Conservation (phyloP, 495 filamentous ascomycete species). For the Penicillium riverlandense region DNA sequence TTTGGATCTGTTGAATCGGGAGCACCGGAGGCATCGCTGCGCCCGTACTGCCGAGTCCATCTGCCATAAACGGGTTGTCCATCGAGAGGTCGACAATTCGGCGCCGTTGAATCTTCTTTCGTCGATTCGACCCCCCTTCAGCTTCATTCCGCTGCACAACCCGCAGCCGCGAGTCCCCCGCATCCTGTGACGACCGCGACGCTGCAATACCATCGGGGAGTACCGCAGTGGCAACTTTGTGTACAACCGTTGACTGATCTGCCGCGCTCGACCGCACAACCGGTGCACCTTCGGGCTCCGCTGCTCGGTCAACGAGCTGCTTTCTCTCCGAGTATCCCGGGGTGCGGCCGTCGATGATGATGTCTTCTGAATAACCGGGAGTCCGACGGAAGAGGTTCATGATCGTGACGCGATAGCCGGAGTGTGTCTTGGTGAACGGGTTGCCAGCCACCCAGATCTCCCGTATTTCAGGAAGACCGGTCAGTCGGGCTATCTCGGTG, state of each 20-base stretch:
- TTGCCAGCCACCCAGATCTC: constrained; percentile 90
- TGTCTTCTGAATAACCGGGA: constrained; percentile 83
- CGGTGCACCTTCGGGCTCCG: constrained; percentile 64
- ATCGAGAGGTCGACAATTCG: constrained; percentile 78
- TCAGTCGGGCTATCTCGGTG: constrained; percentile 81
- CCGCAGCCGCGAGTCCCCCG: constrained; percentile 45
- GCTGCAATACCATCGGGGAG: constrained; percentile 4
- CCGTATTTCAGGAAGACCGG: constrained; percentile 79
- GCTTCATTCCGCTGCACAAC: constrained; percentile 19
- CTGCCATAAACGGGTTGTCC: constrained; percentile 40
- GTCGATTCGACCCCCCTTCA: constrained; percentile 32
- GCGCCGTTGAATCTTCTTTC: constrained; percentile 53
- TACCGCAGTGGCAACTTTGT: constrained; percentile 35
- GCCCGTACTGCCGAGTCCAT: constrained; percentile 26
- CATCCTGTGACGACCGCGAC: constrained; percentile 42
- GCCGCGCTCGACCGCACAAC: constrained; percentile 61
- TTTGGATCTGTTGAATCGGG: constrained; percentile 26
- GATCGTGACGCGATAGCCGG: constrained; percentile 76
- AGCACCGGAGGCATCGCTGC: constrained; percentile 20
- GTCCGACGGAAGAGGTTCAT: constrained; percentile 96
- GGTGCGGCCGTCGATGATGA: constrained; percentile 75
- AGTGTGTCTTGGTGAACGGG: constrained; percentile 82
- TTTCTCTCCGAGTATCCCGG: constrained; percentile 78
- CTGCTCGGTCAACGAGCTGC: constrained; percentile 74
- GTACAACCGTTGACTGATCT: constrained; percentile 52